Percentiles rank a stretch among this genome's conserved stretches.
phyloP scores from a whole-genome alignment of 805 yeast species.

The Brettanomyces anomalus region DNA sequence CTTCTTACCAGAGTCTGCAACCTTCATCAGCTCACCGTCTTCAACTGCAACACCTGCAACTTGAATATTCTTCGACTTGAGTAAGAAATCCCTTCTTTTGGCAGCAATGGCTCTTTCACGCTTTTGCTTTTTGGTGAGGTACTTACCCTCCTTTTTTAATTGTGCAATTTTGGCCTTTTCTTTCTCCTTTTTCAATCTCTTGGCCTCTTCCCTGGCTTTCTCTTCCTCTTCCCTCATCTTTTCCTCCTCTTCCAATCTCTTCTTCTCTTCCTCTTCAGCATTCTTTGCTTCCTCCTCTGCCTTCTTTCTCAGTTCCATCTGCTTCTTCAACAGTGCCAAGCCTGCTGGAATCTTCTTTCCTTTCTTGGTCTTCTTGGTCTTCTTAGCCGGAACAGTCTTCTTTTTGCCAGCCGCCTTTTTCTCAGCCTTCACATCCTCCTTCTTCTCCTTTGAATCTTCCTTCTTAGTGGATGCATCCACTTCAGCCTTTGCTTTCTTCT shows the following conservation, averaged over 20 bases:
- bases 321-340: conserved; percentile 83
- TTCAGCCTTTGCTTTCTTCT: conserved; percentile 22
- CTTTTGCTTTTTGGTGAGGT: conserved; percentile 87
- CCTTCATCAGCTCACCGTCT: conserved; percentile 41
- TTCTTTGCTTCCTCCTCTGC: conserved; percentile 75
- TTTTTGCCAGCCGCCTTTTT: conserved; percentile 14
- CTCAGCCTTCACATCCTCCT: conserved; percentile 26
- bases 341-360: conserved; percentile 85
- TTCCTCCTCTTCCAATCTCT: conserved; percentile 41
- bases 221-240: conserved; percentile 50
- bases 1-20: conserved; percentile 67
- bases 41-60: conserved; percentile 59
- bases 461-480: conserved; percentile 18
- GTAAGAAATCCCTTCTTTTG: conserved; percentile 78
- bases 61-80: conserved; percentile 61
- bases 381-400: neutral
- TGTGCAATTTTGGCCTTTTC: conserved; percentile 83
- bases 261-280: conserved; percentile 60
- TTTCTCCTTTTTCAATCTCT: conserved; percentile 69
- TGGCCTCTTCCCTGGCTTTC: conserved; percentile 50
- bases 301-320: conserved; percentile 81
- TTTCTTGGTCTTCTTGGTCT: conserved; percentile 32
- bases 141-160: conserved; percentile 93
- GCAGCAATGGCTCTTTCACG: conserved; percentile 83
- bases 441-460: conserved; percentile 11